Conservation (phyloP, 495 filamentous ascomycete genomes). For the Aspergillus affinis region DNA sequence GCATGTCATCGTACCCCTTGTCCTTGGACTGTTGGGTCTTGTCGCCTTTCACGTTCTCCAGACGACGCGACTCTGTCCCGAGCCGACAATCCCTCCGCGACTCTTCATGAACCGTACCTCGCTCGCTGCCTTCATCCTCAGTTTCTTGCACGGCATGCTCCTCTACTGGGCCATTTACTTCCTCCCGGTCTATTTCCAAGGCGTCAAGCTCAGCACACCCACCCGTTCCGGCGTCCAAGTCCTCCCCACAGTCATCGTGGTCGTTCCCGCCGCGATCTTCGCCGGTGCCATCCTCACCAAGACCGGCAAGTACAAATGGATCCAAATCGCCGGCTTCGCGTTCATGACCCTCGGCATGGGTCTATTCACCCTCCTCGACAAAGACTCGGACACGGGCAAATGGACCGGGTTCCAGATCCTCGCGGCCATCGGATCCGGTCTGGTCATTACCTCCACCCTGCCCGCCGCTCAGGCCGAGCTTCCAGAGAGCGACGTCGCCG, state of each 20-base stretch:
- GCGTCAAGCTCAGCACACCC: constrained; percentile 29
- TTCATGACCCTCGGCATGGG: constrained; percentile 42
- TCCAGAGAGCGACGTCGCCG: constrained; percentile 37
- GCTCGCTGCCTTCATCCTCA: constrained; percentile 16
- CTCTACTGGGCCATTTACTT: constrained; percentile 44
- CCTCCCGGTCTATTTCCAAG: constrained; percentile 51
- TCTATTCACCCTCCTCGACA: constrained; percentile 37
- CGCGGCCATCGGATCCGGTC: constrained; percentile 26
- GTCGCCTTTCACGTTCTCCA: constrained; percentile 16
- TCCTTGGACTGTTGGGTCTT: constrained; percentile 23
- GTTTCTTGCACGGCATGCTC: constrained; percentile 22
- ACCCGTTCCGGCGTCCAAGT: constrained; percentile 37
- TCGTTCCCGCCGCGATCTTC: constrained; percentile 32
- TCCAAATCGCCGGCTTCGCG: constrained; percentile 40
- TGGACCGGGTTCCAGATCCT: constrained; percentile 36
- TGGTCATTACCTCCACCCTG: constrained; percentile 31
- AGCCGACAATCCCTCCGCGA: constrained; percentile 20
- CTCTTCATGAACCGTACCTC: constrained; percentile 26
- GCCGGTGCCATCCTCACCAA: constrained; percentile 35
- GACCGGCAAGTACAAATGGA: constrained; percentile 43
- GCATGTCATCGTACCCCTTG: constrained; percentile 40
- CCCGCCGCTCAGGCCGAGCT: constrained; percentile 40
- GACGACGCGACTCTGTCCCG: neutral
- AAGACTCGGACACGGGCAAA: constrained; percentile 18
- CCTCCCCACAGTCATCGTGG: constrained; percentile 34